A percentile compares a stretch with the other conserved stretches of the same genome.
These are phyloP conservation scores for Aspergillus tanneri DNA, from an alignment of 2,329 filamentous ascomycete genomes.

Conservation along the genomic window DNA sequence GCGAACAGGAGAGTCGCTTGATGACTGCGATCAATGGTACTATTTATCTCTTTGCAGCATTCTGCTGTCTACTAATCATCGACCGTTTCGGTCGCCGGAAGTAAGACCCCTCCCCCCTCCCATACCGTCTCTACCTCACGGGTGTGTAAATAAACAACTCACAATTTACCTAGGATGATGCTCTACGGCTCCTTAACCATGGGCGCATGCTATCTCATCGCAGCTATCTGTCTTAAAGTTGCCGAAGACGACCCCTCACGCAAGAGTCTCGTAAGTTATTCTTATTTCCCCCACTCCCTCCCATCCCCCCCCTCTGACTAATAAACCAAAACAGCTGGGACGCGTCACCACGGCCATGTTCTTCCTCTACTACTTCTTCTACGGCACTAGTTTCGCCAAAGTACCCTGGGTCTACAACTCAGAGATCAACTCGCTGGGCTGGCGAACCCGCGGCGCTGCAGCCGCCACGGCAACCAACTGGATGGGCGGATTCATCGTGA, in stretches of 20 bases:
- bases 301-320: too few species aligned
- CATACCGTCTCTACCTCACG: background rate
- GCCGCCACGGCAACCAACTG: conserved; percentile 2
- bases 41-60: conserved; percentile 13
- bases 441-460: background rate
- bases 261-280: background rate
- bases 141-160: background rate
- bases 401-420: conserved; percentile 3
- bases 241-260: background rate
- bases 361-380: conserved; percentile 4
- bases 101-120: background rate
- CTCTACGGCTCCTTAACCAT: conserved; percentile 1
- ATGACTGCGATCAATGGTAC: conserved; percentile 18
- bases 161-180: background rate
- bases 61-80: conserved; percentile 18
- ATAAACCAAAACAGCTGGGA: background rate
- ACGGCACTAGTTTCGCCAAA: conserved; percentile 3
- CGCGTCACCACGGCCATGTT: conserved; percentile 4
- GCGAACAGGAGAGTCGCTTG: conserved; percentile 8
- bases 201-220: conserved; percentile 2
- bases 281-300: background rate
- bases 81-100: conserved; percentile 17
- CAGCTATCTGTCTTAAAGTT: background rate
- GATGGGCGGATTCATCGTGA: conserved; percentile 4
- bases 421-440: background rate